These are phyloP conservation scores for Salvia sclarea DNA, from an alignment of 305 asterid species.

Conservation along the genomic window DNA sequence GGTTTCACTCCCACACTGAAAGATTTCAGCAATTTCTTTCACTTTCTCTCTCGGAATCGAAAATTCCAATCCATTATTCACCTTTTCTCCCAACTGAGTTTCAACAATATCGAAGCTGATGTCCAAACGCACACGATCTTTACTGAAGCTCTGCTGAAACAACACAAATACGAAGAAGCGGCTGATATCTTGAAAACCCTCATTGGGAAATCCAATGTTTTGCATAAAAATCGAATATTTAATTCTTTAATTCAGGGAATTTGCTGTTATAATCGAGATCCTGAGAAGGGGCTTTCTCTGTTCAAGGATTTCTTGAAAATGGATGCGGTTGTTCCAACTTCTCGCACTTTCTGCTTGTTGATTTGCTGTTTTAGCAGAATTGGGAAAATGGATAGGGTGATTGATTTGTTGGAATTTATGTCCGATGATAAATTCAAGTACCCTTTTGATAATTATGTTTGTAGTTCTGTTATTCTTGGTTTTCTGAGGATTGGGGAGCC, in stretches of 20 bases:
- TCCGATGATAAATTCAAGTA: slow-evolving; percentile 48
- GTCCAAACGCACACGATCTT: slow-evolving; percentile 45
- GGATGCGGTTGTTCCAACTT: slow-evolving; percentile 53
- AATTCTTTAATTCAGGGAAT: slow-evolving; percentile 60
- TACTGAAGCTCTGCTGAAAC: slow-evolving; percentile 53
- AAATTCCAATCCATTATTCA: slow-evolving; percentile 51
- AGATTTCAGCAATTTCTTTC: slow-evolving; percentile 58
- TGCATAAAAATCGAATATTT: slow-evolving; percentile 40
- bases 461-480: slow-evolving; percentile 78
- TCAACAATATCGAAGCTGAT: slow-evolving; percentile 43
- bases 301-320: slow-evolving; percentile 44
- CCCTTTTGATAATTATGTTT: slow-evolving; percentile 68
- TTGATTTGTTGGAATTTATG: slow-evolving; percentile 67
- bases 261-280: slow-evolving; percentile 47
- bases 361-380: slow-evolving; percentile 51
- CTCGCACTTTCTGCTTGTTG: slow-evolving; percentile 57
- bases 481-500: slow-evolving; percentile 71
- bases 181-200: slow-evolving; percentile 47
- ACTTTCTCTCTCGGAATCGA: slow-evolving; percentile 45
- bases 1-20: slow-evolving; percentile 58
- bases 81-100: slow-evolving; percentile 50
- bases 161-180: slow-evolving; percentile 53
- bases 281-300: slow-evolving; percentile 55
- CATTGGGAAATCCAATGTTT: slow-evolving; percentile 37
- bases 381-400: slow-evolving; percentile 62